Base-by-base conservation (phyloP, 2,329 filamentous ascomycete genomes). In the Rutstroemia sp. region DNA sequence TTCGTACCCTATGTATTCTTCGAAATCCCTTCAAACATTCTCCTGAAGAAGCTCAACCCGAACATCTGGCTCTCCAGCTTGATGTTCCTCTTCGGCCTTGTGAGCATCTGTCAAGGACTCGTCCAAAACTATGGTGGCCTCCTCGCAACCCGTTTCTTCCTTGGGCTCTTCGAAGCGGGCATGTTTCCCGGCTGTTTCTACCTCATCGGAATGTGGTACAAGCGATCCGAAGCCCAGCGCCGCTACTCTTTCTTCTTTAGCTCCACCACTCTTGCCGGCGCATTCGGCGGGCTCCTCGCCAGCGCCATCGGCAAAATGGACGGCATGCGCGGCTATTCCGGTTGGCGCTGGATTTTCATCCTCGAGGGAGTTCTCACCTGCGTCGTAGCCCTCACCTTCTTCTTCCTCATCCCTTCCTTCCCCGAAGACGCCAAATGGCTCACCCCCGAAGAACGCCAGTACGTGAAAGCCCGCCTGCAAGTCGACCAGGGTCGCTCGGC, bases 171-270 rank as follows among this genome's bases (percentile, higher is more conserved):
- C 59, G 85, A 90, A 73, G 82, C 84, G 5, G 87, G 86, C 71
- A 89, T 91, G 79, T 89, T 89, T 62, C 86, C 86, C 2, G 87
- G 86, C 37, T 86, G 83, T 71, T 77, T 87, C 68, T 88, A 91
- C 67, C 74, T 92, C 7, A 84, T 91, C 59, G 84, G 88, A 57
- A 92, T 92, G 85, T 95, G 88, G 91, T 99, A 97, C 66, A 85
- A 86, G 58, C 83, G 92, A 58, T 77, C 78, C 46, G 94, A 97
- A 73, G 90, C 92, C 2, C 92, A 97, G 72, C 90, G 90, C 67
- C 85, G 94, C 30, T 96, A 92, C 73, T 88, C 86, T 16, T 92
- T 97, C 76, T 97, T 97, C 78, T 97, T 97, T 77, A 85, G 82
- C 66, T 89, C 80, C 27, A 92, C 88, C 0, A 88, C 86, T 0